Conservation (phyloP, 805 yeast species). For the Cyberlindnera sargentensis region DNA sequence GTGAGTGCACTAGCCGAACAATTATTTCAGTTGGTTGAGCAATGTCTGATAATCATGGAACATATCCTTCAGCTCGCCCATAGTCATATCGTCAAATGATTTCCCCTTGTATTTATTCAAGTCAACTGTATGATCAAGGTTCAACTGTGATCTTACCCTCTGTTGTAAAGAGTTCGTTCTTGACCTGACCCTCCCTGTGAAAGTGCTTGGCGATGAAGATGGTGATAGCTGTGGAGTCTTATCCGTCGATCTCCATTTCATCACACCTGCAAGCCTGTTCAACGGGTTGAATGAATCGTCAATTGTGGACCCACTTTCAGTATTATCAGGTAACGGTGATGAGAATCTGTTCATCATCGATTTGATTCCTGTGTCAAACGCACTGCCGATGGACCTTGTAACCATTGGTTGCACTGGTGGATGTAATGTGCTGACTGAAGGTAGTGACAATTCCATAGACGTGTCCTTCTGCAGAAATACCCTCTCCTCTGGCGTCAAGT, state of each 20-base stretch:
- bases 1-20: neutral
- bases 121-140: neutral
- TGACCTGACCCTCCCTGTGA: neutral
- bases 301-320: slow-evolving; percentile 1
- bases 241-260: slow-evolving; percentile 15
- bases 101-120: slow-evolving; percentile 9
- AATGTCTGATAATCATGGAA: slow-evolving; percentile 15
- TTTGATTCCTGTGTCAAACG: slow-evolving; percentile 12
- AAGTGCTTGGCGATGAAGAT: neutral
- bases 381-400: slow-evolving; percentile 3
- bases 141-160: neutral
- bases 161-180: neutral
- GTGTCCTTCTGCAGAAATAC: neutral
- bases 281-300: slow-evolving; percentile 12
- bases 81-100: slow-evolving; percentile 12
- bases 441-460: neutral
- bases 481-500: slow-evolving; percentile 11
- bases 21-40: neutral
- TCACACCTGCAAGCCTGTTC: slow-evolving; percentile 16
- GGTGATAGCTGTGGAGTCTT: neutral
- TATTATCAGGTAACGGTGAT: neutral
- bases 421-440: too few species aligned
- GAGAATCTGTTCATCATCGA: slow-evolving; percentile 10
- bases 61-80: slow-evolving; percentile 13
- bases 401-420: neutral